Percentiles rank a stretch among this genome's conserved stretches.
phyloP scores from a whole-genome alignment of 768 basidiomycete species.

The Rhodotorula paludigena region DNA sequence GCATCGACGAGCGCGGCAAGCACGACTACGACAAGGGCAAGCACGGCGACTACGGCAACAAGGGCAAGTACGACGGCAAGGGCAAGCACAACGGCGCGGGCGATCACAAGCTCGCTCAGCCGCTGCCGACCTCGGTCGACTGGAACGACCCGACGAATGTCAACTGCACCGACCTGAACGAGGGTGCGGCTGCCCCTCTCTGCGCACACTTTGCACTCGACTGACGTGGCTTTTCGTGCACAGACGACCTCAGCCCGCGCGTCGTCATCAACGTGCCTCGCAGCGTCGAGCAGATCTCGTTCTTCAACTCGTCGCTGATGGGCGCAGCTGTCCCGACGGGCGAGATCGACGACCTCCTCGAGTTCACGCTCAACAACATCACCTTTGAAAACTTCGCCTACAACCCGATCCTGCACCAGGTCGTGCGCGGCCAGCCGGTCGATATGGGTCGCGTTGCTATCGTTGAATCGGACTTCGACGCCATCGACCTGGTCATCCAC shows the following conservation, averaged over 20 bases:
- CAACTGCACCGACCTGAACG: conserved; percentile 14
- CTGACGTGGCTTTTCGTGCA: too few species aligned
- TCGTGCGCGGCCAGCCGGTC: conserved; percentile 2
- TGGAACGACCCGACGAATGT: conserved; percentile 3
- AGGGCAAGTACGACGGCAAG: too few species aligned
- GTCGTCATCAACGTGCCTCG: not conserved
- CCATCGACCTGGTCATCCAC: conserved; percentile 1
- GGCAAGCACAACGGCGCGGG: not conserved
- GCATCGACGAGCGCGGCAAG: conserved; percentile 14
- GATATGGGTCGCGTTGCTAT: not conserved
- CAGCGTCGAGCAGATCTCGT: not conserved
- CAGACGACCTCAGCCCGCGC: conserved; percentile 3
- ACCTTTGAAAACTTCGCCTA: conserved; percentile 9
- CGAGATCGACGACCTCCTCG: not conserved
- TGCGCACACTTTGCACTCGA: too few species aligned
- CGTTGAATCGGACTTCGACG: not conserved
- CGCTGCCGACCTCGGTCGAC: conserved; percentile 2
- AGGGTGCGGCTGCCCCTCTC: not conserved
- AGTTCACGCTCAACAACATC: conserved; percentile 16
- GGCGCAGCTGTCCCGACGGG: not conserved
- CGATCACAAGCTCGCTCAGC: too few species aligned
- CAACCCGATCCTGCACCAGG: conserved; percentile 13
- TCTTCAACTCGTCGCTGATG: conserved; percentile 2
- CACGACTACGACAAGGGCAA: too few species aligned
- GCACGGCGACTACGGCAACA: too few species aligned